phyloP scores from a whole-genome alignment of 106 monocot genomes.

The Acanthochlamys bracteata region DNA sequence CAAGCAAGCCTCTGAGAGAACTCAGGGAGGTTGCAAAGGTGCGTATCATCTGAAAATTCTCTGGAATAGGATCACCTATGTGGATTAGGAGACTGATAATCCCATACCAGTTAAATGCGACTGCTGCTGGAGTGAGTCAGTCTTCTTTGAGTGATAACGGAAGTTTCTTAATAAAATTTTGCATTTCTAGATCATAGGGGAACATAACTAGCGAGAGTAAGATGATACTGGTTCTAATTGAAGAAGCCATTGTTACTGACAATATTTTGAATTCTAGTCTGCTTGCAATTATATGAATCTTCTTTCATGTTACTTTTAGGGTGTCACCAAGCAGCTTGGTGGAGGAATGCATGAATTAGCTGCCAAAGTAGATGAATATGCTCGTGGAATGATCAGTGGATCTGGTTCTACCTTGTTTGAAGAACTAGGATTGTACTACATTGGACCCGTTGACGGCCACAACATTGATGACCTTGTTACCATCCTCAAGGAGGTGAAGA shows the following conservation, averaged over 20 bases:
- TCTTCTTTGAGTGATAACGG: too few species aligned
- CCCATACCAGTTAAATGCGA: too few species aligned
- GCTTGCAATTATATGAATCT: too few species aligned
- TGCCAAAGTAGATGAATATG: constrained; percentile 72
- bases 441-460: constrained; percentile 84
- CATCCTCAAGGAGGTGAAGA: constrained; percentile 61
- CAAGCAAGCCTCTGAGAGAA: constrained; percentile 70
- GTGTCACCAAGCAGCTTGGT: constrained; percentile 57
- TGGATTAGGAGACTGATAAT: too few species aligned
- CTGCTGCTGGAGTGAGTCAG: too few species aligned
- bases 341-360: constrained; percentile 56
- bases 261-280: too few species aligned
- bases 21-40: constrained; percentile 84
- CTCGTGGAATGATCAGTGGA: constrained; percentile 61
- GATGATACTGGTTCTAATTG: too few species aligned
- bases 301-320: constrained; percentile 24
- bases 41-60: neutral
- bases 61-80: too few species aligned
- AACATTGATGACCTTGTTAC: constrained; percentile 58
- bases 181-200: too few species aligned
- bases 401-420: constrained; percentile 52
- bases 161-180: too few species aligned
- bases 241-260: too few species aligned
- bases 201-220: too few species aligned
- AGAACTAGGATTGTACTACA: constrained; percentile 82